These are phyloP conservation scores for Penicillium digitatum DNA, from an alignment of 2,329 filamentous ascomycete genomes.

Conservation along the genomic window DNA sequence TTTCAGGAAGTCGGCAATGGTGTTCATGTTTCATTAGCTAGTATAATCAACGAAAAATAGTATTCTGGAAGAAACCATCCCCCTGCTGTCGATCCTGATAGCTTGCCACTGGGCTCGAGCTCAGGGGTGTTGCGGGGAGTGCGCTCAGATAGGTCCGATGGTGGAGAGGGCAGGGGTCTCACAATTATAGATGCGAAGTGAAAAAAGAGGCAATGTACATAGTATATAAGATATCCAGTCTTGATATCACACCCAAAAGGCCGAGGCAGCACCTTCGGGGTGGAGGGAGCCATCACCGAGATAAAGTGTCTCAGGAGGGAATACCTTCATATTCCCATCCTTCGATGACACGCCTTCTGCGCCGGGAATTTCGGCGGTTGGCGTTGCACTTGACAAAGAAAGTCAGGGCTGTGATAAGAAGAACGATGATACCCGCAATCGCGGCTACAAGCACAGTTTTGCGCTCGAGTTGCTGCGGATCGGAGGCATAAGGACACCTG, in stretches of 20 bases:
- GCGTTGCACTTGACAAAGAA: constrained; percentile 62
- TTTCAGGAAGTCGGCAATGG: not conserved
- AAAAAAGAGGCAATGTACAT: not conserved
- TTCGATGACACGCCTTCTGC: constrained; percentile 48
- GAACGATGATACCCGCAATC: constrained; percentile 60
- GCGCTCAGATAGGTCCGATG: not conserved
- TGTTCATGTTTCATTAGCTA: not conserved
- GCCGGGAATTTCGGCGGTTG: constrained; percentile 53
- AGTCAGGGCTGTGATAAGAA: constrained; percentile 58
- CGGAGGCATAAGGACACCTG: constrained; percentile 55
- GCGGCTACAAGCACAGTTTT: constrained; percentile 57
- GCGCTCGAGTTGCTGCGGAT: constrained; percentile 42
- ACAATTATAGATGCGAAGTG: not conserved
- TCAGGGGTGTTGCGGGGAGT: not conserved
- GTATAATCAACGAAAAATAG: not conserved
- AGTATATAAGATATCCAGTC: not conserved
- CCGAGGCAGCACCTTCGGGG: not conserved
- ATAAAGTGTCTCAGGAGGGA: constrained; percentile 41
- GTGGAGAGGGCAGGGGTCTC: not conserved
- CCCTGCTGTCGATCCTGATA: not conserved
- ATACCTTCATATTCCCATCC: constrained; percentile 68
- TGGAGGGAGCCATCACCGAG: not conserved
- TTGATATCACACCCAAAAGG: not conserved
- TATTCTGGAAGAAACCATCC: not conserved
- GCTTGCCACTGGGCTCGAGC: not conserved